phyloP scores from a whole-genome alignment of 148 eudicot species.

The Hydrangea macrophylla region DNA sequence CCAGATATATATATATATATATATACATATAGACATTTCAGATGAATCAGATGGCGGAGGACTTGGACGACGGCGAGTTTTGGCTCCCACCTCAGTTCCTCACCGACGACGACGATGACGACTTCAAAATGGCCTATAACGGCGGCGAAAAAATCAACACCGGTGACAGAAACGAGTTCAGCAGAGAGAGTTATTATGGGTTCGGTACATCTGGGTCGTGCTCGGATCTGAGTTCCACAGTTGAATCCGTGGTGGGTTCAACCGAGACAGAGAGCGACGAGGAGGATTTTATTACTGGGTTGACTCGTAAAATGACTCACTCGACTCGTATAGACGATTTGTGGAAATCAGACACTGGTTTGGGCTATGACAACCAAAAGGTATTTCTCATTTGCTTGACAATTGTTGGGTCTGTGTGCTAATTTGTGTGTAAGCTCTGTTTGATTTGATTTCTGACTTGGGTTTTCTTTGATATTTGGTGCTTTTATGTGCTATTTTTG shows the following conservation, averaged over 20 bases:
- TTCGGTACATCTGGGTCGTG: conserved; percentile 13
- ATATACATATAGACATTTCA: background rate
- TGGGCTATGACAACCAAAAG: conserved; percentile 19
- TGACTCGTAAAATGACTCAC: conserved; percentile 34
- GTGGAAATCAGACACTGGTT: conserved; percentile 9
- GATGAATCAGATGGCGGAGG: conserved; percentile 48
- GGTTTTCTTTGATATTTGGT: too few relatives aligned
- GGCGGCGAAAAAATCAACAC: background rate
- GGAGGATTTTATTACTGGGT: conserved; percentile 39
- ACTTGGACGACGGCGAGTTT: conserved; percentile 55
- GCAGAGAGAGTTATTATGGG: background rate
- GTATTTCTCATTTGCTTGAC: too few relatives aligned
- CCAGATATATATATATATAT: too few relatives aligned
- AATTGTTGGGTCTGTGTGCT: too few relatives aligned
- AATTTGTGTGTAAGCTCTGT: too few relatives aligned
- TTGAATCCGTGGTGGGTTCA: conserved; percentile 38
- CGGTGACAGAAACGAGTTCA: background rate
- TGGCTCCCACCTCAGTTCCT: conserved; percentile 73
- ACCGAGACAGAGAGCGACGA: conserved; percentile 61
- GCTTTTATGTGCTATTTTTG: too few relatives aligned
- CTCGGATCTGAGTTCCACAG: conserved; percentile 42
- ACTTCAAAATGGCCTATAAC: conserved; percentile 42
- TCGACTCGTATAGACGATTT: conserved; percentile 19
- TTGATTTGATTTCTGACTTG: too few relatives aligned
- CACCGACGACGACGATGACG: conserved; percentile 71